These are phyloP conservation scores for Colletotrichum karsti DNA, from an alignment of 2,329 filamentous ascomycete genomes.

Conservation along the genomic window DNA sequence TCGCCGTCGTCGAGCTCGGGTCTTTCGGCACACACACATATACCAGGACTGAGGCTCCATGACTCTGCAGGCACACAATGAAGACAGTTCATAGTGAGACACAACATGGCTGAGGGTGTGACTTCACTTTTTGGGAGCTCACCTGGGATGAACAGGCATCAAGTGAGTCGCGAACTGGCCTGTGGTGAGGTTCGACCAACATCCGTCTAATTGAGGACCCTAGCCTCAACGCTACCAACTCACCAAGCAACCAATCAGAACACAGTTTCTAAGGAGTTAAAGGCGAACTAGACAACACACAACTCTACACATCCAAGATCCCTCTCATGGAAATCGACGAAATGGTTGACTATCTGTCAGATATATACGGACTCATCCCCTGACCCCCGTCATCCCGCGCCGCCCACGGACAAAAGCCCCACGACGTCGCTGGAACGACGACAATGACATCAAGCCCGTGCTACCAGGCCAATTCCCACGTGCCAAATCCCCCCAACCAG, in stretches of 20 bases:
- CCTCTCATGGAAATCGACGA: background rate
- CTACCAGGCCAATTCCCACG: background rate
- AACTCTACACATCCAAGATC: background rate
- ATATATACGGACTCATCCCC: constrained; percentile 5
- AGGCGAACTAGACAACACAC: background rate
- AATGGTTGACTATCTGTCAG: background rate
- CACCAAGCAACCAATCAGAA: background rate
- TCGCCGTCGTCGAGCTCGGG: too few species aligned
- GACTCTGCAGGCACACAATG: constrained; percentile 13
- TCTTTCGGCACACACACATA: too few species aligned
- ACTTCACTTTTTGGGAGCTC: background rate
- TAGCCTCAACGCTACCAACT: constrained; percentile 10
- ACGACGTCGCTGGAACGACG: background rate
- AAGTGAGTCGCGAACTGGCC: background rate
- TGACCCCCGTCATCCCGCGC: background rate
- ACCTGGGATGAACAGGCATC: background rate
- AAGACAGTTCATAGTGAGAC: background rate
- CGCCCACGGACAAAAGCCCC: background rate
- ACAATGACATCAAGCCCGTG: constrained; percentile 5
- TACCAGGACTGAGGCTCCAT: too few species aligned
- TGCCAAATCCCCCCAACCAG: background rate
- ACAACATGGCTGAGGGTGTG: background rate
- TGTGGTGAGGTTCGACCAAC: background rate
- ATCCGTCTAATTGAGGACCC: constrained; percentile 4
- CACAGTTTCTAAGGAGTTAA: background rate